phyloP scores from a whole-genome alignment of 768 basidiomycete genomes.

The Phanerochaete carnosa region DNA sequence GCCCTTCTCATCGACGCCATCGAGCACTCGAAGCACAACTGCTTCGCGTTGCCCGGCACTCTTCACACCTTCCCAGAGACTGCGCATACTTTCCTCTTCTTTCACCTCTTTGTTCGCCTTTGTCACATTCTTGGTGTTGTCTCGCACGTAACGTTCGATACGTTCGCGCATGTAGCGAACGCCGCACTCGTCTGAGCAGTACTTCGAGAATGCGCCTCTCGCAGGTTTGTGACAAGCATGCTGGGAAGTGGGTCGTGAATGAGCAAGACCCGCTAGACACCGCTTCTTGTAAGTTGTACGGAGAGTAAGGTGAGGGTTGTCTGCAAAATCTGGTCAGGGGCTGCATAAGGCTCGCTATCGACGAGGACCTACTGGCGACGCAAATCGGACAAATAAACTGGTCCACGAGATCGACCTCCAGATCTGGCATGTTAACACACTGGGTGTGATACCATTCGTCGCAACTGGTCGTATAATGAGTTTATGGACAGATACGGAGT shows the following conservation, averaged over 20 bases:
- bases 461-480: slow-evolving; percentile 53
- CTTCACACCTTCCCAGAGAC: slow-evolving; percentile 14
- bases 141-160: slow-evolving; percentile 64
- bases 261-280: slow-evolving; percentile 67
- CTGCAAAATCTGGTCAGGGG: slow-evolving; percentile 25
- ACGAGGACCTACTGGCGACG: slow-evolving; percentile 57
- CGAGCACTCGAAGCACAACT: background rate
- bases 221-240: slow-evolving; percentile 79
- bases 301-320: slow-evolving; percentile 54
- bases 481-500: too few relatives aligned
- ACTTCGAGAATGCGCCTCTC: slow-evolving; percentile 82
- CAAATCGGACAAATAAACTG: slow-evolving; percentile 89
- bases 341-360: background rate
- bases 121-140: slow-evolving; percentile 59
- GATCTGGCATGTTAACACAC: slow-evolving; percentile 79
- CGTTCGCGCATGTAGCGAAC: slow-evolving; percentile 66
- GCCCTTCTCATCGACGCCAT: background rate
- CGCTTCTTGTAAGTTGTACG: slow-evolving; percentile 79
- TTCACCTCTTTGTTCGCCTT: slow-evolving; percentile 64
- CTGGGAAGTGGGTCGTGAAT: slow-evolving; percentile 57
- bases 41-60: slow-evolving; percentile 1
- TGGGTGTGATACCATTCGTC: slow-evolving; percentile 94
- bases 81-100: slow-evolving; percentile 64
- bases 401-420: slow-evolving; percentile 84
- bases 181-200: slow-evolving; percentile 89